These are phyloP conservation scores for Monilinia polystroma DNA, from an alignment of 2,329 filamentous ascomycete genomes.

Conservation along the genomic window DNA sequence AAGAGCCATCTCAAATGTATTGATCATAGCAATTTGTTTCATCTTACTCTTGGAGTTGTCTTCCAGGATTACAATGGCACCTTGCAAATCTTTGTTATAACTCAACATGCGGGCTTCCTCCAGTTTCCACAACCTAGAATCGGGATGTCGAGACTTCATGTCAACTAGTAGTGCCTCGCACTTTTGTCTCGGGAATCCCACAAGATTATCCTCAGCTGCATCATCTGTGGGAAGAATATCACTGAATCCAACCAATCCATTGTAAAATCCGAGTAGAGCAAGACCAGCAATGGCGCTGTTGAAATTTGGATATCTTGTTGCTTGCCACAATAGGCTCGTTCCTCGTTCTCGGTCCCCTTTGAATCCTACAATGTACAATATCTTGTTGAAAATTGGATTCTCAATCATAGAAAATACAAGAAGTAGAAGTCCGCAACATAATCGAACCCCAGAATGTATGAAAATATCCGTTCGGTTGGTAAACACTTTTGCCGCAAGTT, in stretches of 20 bases:
- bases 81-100: slow-evolving; percentile 63
- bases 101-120: slow-evolving; percentile 81
- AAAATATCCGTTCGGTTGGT: slow-evolving; percentile 80
- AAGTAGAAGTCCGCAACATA: slow-evolving; percentile 85
- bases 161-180: slow-evolving; percentile 66
- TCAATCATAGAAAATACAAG: slow-evolving; percentile 83
- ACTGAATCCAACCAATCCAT: slow-evolving; percentile 78
- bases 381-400: slow-evolving; percentile 82
- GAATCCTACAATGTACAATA: slow-evolving; percentile 88
- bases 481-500: slow-evolving; percentile 60
- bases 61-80: slow-evolving; percentile 65
- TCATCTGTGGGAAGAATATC: slow-evolving; percentile 74
- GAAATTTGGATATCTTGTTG: slow-evolving; percentile 80
- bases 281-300: slow-evolving; percentile 90
- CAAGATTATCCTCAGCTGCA: slow-evolving; percentile 55
- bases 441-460: slow-evolving; percentile 81
- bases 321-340: slow-evolving; percentile 84
- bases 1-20: slow-evolving; percentile 80
- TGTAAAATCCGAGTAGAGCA: slow-evolving; percentile 81
- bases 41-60: slow-evolving; percentile 65
- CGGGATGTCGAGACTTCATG: slow-evolving; percentile 77
- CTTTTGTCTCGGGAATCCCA: slow-evolving; percentile 69
- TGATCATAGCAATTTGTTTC: slow-evolving; percentile 83
- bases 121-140: slow-evolving; percentile 80
- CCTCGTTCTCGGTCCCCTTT: slow-evolving; percentile 82